Conservation (phyloP, 192 early-diverging fungal species). For the Entomortierella lignicola region DNA sequence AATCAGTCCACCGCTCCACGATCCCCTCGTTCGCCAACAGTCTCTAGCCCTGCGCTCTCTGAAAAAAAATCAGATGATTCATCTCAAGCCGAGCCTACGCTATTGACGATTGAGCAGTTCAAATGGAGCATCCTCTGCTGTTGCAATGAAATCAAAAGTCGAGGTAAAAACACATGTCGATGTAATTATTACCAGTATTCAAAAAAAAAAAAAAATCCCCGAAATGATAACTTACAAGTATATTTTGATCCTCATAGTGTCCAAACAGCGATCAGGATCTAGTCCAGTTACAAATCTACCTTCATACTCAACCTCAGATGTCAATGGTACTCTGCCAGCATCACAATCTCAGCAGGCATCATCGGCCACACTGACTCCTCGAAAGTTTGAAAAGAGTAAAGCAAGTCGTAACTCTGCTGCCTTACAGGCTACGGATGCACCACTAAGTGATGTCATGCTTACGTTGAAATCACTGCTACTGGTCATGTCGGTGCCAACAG, state of each 20-base stretch:
- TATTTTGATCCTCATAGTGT: no score
- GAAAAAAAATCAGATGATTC: background rate
- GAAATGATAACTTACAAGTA: no score
- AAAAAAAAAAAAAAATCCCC: background rate
- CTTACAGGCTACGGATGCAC: background rate
- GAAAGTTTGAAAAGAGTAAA: slow-evolving; percentile 6
- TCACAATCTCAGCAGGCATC: background rate
- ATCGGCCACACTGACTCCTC: background rate
- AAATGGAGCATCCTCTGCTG: slow-evolving; percentile 36
- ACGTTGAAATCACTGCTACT: slow-evolving; percentile 1
- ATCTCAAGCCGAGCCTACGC: background rate
- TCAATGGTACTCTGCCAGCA: background rate
- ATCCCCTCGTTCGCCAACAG: slow-evolving; percentile 5
- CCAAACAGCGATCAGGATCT: background rate
- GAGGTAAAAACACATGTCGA: no score
- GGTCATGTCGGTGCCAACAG: slow-evolving; percentile 2
- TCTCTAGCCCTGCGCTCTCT: background rate
- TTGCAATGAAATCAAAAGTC: slow-evolving; percentile 37
- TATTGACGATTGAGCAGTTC: slow-evolving; percentile 41
- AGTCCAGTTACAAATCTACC: background rate
- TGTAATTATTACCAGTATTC: no score
- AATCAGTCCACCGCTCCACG: background rate
- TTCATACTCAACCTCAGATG: background rate
- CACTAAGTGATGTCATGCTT: background rate
- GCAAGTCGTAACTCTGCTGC: background rate